A percentile compares a stretch with the other conserved stretches of the same genome.
These are phyloP conservation scores for Pseudevernia furfuracea DNA, from an alignment of 495 filamentous ascomycete genomes.

Conservation along the genomic window DNA sequence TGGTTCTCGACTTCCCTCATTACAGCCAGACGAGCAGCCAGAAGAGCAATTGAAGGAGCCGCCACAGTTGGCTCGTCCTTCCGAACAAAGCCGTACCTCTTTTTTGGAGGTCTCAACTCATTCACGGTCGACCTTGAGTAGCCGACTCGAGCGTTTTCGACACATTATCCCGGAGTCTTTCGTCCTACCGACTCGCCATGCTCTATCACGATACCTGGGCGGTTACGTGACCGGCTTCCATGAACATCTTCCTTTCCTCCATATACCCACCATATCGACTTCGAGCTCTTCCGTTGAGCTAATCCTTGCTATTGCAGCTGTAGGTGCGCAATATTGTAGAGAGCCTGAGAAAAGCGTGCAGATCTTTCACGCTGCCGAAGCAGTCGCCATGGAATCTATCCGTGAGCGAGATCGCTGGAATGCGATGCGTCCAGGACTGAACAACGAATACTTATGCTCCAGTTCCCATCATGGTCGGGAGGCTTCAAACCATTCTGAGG, in stretches of 20 bases:
- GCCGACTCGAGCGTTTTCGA: not conserved
- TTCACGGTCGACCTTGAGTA: not conserved
- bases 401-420: not conserved
- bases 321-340: not conserved
- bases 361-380: not conserved
- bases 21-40: not conserved
- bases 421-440: not conserved
- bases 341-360: not conserved
- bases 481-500: not conserved
- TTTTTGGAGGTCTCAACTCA: not conserved
- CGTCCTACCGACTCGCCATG: not conserved
- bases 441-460: not conserved
- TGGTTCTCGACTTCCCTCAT: not conserved
- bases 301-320: conserved; percentile 1
- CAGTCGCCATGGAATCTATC: not conserved
- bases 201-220: not conserved
- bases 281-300: not conserved
- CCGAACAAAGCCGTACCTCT: not conserved
- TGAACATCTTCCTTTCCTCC: not conserved
- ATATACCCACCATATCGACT: not conserved
- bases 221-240: conserved; percentile 1
- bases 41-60: not conserved
- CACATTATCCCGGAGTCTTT: not conserved
- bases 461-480: not conserved
- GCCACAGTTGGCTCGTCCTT: not conserved